Conservation (phyloP, 2,329 filamentous ascomycete genomes). For the Aureobasidium lini region DNA sequence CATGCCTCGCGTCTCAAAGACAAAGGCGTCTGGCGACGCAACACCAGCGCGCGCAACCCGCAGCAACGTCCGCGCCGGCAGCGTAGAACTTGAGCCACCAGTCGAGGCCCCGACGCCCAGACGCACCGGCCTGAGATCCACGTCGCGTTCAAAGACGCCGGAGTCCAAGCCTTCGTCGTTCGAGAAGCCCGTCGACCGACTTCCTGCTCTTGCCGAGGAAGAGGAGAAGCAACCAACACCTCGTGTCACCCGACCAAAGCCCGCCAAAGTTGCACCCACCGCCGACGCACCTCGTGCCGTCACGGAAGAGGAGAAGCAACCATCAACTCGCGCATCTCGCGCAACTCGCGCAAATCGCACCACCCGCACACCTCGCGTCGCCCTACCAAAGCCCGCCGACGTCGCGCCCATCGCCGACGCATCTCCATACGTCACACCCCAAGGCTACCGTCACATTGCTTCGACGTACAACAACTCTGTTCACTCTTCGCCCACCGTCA, state of each 20-base stretch:
- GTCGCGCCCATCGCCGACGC: slow-evolving; percentile 6
- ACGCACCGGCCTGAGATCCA: background rate
- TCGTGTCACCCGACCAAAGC: background rate
- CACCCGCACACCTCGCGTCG: background rate
- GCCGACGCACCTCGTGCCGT: slow-evolving; percentile 2
- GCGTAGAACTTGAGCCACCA: background rate
- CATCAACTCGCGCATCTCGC: too few relatives aligned
- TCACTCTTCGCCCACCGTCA: background rate
- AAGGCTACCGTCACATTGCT: background rate
- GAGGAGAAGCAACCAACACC: background rate
- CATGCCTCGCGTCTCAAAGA: slow-evolving; percentile 3
- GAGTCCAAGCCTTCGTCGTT: slow-evolving; percentile 4
- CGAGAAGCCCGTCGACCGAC: background rate
- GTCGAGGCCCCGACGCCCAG: background rate
- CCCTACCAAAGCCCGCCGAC: background rate
- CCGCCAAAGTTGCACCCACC: background rate
- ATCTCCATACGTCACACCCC: slow-evolving; percentile 8
- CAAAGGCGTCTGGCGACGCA: background rate
- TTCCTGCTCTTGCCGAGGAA: background rate
- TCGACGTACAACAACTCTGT: background rate
- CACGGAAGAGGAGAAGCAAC: background rate
- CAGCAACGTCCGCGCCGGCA: background rate
- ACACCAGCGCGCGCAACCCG: background rate
- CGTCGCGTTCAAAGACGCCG: slow-evolving; percentile 2
- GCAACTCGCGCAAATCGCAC: background rate